Base-by-base conservation (phyloP, 2,329 filamentous ascomycete genomes). In the Verticillium alfalfae region DNA sequence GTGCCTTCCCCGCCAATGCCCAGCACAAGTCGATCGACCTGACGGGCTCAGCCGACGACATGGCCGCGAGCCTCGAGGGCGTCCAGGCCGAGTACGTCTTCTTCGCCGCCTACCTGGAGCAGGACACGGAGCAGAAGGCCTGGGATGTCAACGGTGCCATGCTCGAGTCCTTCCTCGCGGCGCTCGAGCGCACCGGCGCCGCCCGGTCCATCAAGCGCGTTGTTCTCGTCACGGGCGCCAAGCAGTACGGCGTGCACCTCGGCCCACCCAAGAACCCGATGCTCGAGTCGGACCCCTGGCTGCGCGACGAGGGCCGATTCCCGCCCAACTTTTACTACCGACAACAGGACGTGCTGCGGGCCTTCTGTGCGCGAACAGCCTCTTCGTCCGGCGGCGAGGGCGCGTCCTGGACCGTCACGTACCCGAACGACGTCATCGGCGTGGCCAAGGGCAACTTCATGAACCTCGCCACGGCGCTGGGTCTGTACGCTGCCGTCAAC, bases 171-270 rank as follows among this genome's bases (percentile, higher is more conserved):
- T 83, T 84, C 69, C 71, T 84, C 26, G 60, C 70, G 1, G 79
- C 80, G 0, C 71, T 84, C 9, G 72, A 73, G 1, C 72, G 75
- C 16, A 79, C 75, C 1, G 77, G 76, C 0, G 75, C 75, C 4
- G 69, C 72, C 39, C 72, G 72, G 56, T 70, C 73, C 13, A 66
- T 84, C 56, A 80, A 81, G 65, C 74, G 78, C n/a, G 73, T 84
- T 61, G 68, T 83, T 26, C 72, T 84, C 10, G 78, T 81, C 6
- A 79, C 75, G 0, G 81, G 81, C 1, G 69, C 74, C 39, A 84
- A 84, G 66, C 80, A 85, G 60, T 84, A 84, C 66, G 79, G 81
- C 31, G 79, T 84, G 3, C 82, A 84, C 63, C 73, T 83, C 2
- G 80, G 81, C 9, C 72, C 70, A 10, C 68, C 72, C 15, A 82